Evolutionary conservation across 2,329 filamentous ascomycete species (phyloP).

Genomic region (Ceratocystis ficicola): DNA sequence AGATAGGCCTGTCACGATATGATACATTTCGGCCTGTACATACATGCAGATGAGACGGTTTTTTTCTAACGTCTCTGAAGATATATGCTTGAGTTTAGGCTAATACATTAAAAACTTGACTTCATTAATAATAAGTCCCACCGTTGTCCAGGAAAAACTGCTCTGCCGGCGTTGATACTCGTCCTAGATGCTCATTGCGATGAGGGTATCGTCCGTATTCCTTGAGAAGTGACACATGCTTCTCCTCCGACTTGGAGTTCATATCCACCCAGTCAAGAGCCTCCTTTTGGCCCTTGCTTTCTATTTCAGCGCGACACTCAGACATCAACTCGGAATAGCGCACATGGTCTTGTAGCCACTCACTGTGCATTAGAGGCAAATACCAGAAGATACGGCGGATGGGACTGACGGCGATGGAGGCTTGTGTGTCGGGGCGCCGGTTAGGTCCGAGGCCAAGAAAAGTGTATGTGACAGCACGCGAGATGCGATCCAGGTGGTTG

Average conservation of each 20-base stretch:
- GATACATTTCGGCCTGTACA: neutral
- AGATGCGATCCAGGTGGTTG: constrained; percentile 44
- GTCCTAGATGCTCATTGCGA: constrained; percentile 40
- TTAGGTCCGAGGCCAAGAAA: constrained; percentile 27
- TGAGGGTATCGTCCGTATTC: constrained; percentile 49
- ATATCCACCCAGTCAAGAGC: constrained; percentile 19
- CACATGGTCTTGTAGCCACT: constrained; percentile 37
- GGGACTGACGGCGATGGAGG: constrained; percentile 29
- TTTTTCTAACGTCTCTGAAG: neutral
- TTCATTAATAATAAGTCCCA: constrained; percentile 25
- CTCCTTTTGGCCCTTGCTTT: constrained; percentile 25
- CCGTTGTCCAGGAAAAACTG: constrained; percentile 37
- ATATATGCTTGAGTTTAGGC: neutral
- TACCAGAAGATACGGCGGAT: constrained; percentile 44
- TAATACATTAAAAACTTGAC: neutral
- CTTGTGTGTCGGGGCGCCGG: constrained; percentile 21
- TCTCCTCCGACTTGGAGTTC: constrained; percentile 28
- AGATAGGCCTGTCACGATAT: neutral
- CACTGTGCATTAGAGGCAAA: constrained; percentile 49
- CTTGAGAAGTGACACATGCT: constrained; percentile 40
- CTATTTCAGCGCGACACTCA: constrained; percentile 29
- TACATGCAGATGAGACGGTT: neutral
- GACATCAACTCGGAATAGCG: constrained; percentile 28
- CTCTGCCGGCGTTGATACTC: constrained; percentile 40
- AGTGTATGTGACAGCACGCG: constrained; percentile 32